These are phyloP conservation scores for Capillidium heterosporum DNA, from an alignment of 371 early-diverging fungal genomes.

Conservation along the genomic window DNA sequence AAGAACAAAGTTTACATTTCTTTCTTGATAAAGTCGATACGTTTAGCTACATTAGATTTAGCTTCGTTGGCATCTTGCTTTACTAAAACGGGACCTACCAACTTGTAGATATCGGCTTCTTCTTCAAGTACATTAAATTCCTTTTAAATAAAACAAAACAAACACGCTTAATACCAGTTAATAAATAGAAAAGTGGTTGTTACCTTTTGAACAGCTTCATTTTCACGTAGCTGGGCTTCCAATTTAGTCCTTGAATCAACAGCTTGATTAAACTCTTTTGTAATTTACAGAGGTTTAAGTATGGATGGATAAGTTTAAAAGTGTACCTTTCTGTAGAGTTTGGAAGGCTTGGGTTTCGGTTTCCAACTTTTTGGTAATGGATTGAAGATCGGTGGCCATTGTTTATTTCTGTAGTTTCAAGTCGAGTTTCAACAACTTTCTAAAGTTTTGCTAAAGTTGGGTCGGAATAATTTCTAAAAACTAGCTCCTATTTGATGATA, in stretches of 20 bases:
- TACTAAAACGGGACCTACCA: conserved; percentile 88
- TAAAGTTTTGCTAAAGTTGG: too few species aligned
- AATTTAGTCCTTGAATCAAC: conserved; percentile 63
- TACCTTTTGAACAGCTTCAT: conserved; percentile 75
- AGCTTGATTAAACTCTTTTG: conserved; percentile 56
- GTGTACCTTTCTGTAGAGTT: conserved; percentile 1
- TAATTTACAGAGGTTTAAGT: not conserved
- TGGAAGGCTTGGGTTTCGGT: not conserved
- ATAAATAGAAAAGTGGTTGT: not conserved
- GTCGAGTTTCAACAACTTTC: too few species aligned
- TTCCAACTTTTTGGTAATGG: not conserved
- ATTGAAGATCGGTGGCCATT: too few species aligned
- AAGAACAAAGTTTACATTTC: conserved; percentile 53
- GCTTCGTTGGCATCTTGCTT: conserved; percentile 84
- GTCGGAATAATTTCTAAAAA: too few species aligned
- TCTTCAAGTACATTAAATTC: conserved; percentile 71
- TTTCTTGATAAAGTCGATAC: conserved; percentile 69
- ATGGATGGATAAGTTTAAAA: not conserved
- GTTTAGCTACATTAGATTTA: conserved; percentile 70
- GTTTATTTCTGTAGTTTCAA: too few species aligned
- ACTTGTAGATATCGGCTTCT: conserved; percentile 75
- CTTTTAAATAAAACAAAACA: conserved; percentile 15
- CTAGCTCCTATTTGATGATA: too few species aligned
- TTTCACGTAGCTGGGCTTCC: conserved; percentile 89
- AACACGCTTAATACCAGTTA: not conserved